Percentiles rank a stretch among this genome's conserved stretches.
These are phyloP conservation scores for Mitragyna speciosa DNA, from an alignment of 257 asterid species.

Conservation along the genomic window DNA sequence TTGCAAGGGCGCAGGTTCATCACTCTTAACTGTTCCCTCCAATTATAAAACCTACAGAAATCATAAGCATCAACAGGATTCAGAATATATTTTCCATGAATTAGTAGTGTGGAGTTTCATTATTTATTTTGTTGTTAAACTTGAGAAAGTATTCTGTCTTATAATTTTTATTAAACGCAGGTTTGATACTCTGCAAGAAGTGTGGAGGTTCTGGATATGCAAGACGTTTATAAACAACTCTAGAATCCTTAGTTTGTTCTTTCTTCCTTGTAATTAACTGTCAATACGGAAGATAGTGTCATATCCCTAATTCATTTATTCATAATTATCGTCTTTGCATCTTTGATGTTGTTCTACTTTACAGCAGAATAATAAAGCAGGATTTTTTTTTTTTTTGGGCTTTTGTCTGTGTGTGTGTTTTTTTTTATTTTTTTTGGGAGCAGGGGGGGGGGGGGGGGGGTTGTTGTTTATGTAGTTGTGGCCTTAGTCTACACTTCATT, in stretches of 20 bases:
- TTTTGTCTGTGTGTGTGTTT: too few relatives aligned
- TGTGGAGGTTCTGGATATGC: slow-evolving; percentile 96
- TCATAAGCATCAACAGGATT: neutral
- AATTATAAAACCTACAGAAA: neutral
- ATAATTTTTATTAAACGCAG: slow-evolving; percentile 30
- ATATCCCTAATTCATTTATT: slow-evolving; percentile 31
- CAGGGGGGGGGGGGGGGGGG: neutral
- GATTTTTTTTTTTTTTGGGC: too few relatives aligned
- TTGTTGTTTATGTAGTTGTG: neutral
- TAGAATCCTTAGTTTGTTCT: slow-evolving; percentile 14
- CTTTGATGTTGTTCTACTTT: neutral
- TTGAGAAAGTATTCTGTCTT: neutral
- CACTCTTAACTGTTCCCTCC: neutral
- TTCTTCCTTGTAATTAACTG: slow-evolving; percentile 10
- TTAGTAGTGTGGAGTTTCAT: neutral
- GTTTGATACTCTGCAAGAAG: slow-evolving; percentile 86
- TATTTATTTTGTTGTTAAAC: too few relatives aligned
- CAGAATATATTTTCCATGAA: neutral
- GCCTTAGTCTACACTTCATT: neutral
- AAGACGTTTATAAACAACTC: slow-evolving; percentile 48
- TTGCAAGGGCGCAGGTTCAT: slow-evolving; percentile 92
- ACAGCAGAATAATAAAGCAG: too few relatives aligned
- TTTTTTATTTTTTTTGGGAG: neutral
- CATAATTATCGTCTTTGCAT: neutral
- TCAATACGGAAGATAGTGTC: slow-evolving; percentile 21